Base-by-base conservation (phyloP, 768 basidiomycete genomes). In the Auricularia heimuer region DNA sequence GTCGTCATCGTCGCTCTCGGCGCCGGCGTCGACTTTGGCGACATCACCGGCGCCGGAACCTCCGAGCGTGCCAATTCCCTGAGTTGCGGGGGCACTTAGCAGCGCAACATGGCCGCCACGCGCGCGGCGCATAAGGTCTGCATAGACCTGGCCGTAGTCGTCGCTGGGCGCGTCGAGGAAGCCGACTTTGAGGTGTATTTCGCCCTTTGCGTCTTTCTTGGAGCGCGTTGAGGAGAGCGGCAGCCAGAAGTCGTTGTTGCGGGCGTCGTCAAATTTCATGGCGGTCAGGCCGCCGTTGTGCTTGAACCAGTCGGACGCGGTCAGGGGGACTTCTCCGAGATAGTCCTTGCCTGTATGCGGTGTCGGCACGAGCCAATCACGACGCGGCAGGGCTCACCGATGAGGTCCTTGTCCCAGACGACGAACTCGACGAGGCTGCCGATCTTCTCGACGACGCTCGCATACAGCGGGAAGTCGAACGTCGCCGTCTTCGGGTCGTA, bases 401-500 rank as follows among this genome's bases (percentile, higher is more conserved):
- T 60, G 29, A 60, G 24, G 56, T 80, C 79, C 68, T 77, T 78
- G 70, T 81, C 80, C 79, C 80, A 81, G 3, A 78, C 68, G 14
- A 79, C 75, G 36, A 75, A 70, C 67, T 81, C 78, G 45, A 81
- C 45, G 24, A 60, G 56, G 14, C 63, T 60, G 21, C 67, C 65
- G 10, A 67, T 39, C 11, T 58, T 39, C 18, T 71, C 68, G 0
- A 72, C 71, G 62, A 74, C 67, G 37, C 71, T 73, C 34, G 73
- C 68, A 68, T 75, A 77, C n/a, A 79, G 65, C 0, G 77, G 76
- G 63, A 77, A 75, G 54, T 79, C 76, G 64, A 79, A 79, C 0
- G 77, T 77, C 39, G 76, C 74, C 24, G 68, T 62, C 39, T 73
- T 72, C 10, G 74, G 66, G 3, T 73, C 69, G 63, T 73, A 78